Conservation (phyloP, 768 basidiomycete species). For the Coprinellus aureogranulatus region DNA sequence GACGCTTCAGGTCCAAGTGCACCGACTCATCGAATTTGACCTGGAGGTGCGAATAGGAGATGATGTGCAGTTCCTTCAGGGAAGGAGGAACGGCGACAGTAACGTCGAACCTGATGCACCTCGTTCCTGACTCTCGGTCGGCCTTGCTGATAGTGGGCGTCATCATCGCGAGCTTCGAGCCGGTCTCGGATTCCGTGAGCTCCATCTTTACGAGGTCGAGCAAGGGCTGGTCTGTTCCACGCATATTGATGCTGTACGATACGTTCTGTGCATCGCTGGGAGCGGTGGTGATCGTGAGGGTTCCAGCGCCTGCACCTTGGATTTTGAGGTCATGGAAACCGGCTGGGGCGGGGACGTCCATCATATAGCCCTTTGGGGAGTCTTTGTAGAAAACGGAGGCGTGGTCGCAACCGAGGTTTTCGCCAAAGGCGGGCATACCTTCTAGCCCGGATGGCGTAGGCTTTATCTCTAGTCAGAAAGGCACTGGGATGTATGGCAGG, state of each 20-base stretch:
- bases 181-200: slow-evolving; percentile 33
- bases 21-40: slow-evolving; percentile 48
- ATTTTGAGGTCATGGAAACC: slow-evolving; percentile 42
- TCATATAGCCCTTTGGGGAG: slow-evolving; percentile 25
- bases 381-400: slow-evolving; percentile 46
- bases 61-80: slow-evolving; percentile 48
- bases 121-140: slow-evolving; percentile 7
- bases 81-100: slow-evolving; percentile 48
- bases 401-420: slow-evolving; percentile 47
- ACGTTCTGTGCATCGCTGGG: slow-evolving; percentile 38
- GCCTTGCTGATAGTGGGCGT: slow-evolving; percentile 30
- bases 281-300: slow-evolving; percentile 47
- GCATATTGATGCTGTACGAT: slow-evolving; percentile 49
- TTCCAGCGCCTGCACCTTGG: slow-evolving; percentile 48
- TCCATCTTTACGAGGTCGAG: slow-evolving; percentile 37
- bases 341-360: slow-evolving; percentile 37
- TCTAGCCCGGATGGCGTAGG: slow-evolving; percentile 51
- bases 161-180: slow-evolving; percentile 36
- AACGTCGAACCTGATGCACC: slow-evolving; percentile 57
- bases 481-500: too few relatives aligned
- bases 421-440: slow-evolving; percentile 54
- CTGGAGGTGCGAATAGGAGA: slow-evolving; percentile 43
- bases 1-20: slow-evolving; percentile 38
- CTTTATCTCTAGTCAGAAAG: slow-evolving; percentile 28
- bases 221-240: slow-evolving; percentile 38